Evolutionary conservation across 805 yeast genomes (phyloP).

Genomic region (Phaffomyces antillensis): DNA sequence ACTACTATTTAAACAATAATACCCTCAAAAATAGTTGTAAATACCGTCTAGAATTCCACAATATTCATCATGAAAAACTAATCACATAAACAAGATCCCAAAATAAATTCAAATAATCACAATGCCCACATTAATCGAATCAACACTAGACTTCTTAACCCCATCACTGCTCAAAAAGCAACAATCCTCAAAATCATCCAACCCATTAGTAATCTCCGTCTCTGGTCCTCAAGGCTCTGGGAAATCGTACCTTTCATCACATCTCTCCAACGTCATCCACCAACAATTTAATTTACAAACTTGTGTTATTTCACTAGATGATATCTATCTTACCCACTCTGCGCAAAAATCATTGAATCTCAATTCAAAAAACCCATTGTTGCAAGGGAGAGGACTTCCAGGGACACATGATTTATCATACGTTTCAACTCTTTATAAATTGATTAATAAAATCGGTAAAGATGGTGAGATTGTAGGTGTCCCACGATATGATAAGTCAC

Average conservation of each 20-base stretch:
- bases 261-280: conserved; percentile 31
- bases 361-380: conserved; percentile 40
- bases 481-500: conserved; percentile 78
- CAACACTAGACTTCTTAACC: not conserved
- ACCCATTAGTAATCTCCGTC: conserved; percentile 34
- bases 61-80: too few relatives aligned
- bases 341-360: conserved; percentile 46
- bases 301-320: conserved; percentile 71
- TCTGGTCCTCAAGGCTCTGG: conserved; percentile 74
- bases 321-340: conserved; percentile 63
- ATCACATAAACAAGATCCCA: not conserved
- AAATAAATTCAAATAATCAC: not conserved
- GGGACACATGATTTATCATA: conserved; percentile 77
- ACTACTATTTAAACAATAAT: too few relatives aligned
- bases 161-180: not conserved
- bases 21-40: too few relatives aligned
- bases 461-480: conserved; percentile 26
- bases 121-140: not conserved
- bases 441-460: conserved; percentile 14
- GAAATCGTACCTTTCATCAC: conserved; percentile 49
- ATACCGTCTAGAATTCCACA: too few relatives aligned
- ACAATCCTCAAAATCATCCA: conserved; percentile 15
- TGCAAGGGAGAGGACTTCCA: conserved; percentile 83
- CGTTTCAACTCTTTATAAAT: not conserved
- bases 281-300: conserved; percentile 29